Evolutionary conservation across 441 rosid genomes (phyloP), one percentile per base, ranked within the genome.

Genomic region (Adansonia rubrostipa): DNA sequence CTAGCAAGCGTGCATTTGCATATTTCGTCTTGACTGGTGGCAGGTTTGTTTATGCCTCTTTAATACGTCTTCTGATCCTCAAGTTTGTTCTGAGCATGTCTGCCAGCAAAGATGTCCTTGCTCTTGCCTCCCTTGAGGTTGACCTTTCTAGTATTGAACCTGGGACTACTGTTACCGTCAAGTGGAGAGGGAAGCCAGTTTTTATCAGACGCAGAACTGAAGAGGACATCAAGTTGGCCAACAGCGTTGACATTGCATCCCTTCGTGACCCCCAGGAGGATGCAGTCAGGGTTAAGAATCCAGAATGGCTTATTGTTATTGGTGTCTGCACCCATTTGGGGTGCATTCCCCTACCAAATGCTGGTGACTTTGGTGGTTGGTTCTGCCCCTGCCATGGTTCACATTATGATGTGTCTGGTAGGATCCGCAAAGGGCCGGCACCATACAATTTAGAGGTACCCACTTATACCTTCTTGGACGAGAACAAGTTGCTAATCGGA

Each of bases 151-250:
- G 92, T 87, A 92, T 96, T 14, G 97, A 92, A 74, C 93, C 97
- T 0, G 98, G 99, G 73, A 86, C 92, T n/a, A 96, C 98, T 42
- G 92, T 96, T 11, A 96, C 98, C 0, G 98, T 95, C 22, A 95
- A 95, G 91, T 93, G 98, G 99, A 94, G 97, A 61, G 99, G 99
- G 65, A 96, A 96, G 85, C 99, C 99, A 0, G 98, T 96, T 28
- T 96, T 93, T 87, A 93, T 93, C 78, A 89, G 97, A 82, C 82
- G 95, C 53, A 87, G 99, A 80, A 96, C 97, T 14, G 96, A 90
- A 13, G 99, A 96, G 1, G 99, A 96, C 80, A 90, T 96, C 74
- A 89, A 86, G 70, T 83, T 90, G 53, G 98, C 99, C 5, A 96
- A 96, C 81, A 92, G 91, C 33, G 96, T 94, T 56, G 95, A 96